Evolutionary conservation across 371 early-diverging fungal genomes (phyloP).

Genomic region (Fennellomyces sp.): DNA sequence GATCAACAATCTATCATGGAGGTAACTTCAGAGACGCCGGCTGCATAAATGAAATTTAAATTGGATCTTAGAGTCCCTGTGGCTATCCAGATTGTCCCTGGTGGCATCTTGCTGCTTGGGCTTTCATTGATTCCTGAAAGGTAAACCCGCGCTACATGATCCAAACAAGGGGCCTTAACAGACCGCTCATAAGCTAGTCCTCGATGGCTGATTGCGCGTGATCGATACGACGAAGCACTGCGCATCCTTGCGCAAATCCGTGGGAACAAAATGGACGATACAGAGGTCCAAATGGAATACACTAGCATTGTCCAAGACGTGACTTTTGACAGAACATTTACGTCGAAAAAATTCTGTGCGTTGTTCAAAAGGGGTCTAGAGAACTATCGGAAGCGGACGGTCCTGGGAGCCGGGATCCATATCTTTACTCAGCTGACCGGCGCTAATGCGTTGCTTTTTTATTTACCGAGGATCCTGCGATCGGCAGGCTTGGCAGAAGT

Average conservation of each 20-base stretch:
- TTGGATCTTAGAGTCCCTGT: slow-evolving; percentile 56
- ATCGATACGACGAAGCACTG: slow-evolving; percentile 71
- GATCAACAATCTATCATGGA: slow-evolving; percentile 49
- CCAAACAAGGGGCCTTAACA: neutral
- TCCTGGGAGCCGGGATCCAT: slow-evolving; percentile 75
- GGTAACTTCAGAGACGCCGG: slow-evolving; percentile 10
- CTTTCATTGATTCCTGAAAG: slow-evolving; percentile 71
- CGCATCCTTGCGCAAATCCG: slow-evolving; percentile 72
- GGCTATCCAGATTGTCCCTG: slow-evolving; percentile 77
- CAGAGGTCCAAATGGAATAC: slow-evolving; percentile 55
- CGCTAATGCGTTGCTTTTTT: slow-evolving; percentile 71
- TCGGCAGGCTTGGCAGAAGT: slow-evolving; percentile 59
- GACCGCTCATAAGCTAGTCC: slow-evolving; percentile 55
- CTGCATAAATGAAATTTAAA: neutral
- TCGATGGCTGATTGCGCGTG: slow-evolving; percentile 80
- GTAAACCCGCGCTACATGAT: neutral
- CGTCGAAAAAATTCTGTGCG: slow-evolving; percentile 65
- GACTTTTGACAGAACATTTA: slow-evolving; percentile 68
- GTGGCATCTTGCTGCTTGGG: slow-evolving; percentile 61
- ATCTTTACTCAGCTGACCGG: slow-evolving; percentile 77
- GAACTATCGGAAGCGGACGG: slow-evolving; percentile 57
- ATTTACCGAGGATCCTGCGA: slow-evolving; percentile 68
- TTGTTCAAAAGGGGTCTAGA: slow-evolving; percentile 53
- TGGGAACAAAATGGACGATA: slow-evolving; percentile 17
- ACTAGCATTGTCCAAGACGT: slow-evolving; percentile 75